Base-by-base conservation (phyloP, 345 rosid species). In the Gossypium arboreum region DNA sequence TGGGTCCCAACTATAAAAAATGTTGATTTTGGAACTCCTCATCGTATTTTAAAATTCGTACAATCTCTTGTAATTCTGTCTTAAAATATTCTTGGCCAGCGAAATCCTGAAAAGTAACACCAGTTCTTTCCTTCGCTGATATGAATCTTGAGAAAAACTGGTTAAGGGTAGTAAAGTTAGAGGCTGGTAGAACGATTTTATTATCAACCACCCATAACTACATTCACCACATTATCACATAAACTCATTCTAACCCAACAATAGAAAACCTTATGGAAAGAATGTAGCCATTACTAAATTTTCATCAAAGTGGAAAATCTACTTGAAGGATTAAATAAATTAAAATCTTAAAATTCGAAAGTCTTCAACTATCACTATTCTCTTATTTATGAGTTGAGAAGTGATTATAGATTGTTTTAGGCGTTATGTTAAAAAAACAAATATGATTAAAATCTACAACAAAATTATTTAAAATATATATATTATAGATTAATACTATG, bases 71-170 rank as follows among this genome's bases (percentile, higher is more conserved):
- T 60, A 92, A 77, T 82, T 94, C 97, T 77, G 86, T 86, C 80
- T 92, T 94, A 75, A 94, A 91, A 83, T 94, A 94, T 77, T 94
- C 24, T 76, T 94, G 97, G 71, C 98, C 97, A 79, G 97, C 98
- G 83, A 94, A 94, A 87, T 94, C 97, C 80, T 92, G 91, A 80
- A 94, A 94, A 62, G 97, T 91, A 71, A 92, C 89, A 74, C 97
- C 97, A 68, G 98, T 94, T 80, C 83, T 89, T 81, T 92, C 98
- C 82, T 94, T 97, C 12, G 97, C 97, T 65, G 97, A 94, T 74
- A 94, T 94, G 73, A 92, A 92, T 71, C 92, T 91, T 76, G 97
- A 94, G 34, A 29, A 29, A 29, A 29, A 87, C 95, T 94, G 84
- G 72, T 34, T 29, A 43, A 48, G 74, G 68, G 69, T 56, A 75